Evolutionary conservation across 768 basidiomycete genomes (phyloP).

Genomic region (Boletus vermiculosoides): DNA sequence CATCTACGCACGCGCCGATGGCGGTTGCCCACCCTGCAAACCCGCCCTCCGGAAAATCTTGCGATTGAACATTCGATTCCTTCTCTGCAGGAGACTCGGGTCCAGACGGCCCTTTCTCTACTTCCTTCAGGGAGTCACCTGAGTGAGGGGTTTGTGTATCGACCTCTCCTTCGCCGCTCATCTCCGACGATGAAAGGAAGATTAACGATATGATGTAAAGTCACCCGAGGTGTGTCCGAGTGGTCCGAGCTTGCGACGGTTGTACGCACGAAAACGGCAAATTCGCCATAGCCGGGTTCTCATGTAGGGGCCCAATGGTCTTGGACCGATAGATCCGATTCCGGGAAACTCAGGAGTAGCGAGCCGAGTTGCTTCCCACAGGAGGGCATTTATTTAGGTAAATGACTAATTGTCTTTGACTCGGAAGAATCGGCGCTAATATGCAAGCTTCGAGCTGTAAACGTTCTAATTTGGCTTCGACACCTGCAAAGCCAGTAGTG

Average conservation of each 20-base stretch:
- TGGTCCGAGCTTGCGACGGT: not conserved
- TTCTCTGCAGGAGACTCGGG: not conserved
- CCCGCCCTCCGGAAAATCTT: constrained; percentile 30
- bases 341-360: too few species aligned
- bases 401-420: too few species aligned
- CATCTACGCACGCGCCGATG: constrained; percentile 28
- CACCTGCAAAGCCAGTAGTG: too few species aligned
- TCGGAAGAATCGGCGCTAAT: too few species aligned
- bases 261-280: too few species aligned
- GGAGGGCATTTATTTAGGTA: too few species aligned
- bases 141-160: not conserved
- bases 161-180: not conserved
- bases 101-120: not conserved
- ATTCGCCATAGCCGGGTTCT: too few species aligned
- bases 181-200: not conserved
- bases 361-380: too few species aligned
- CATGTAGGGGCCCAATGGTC: too few species aligned
- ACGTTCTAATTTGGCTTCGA: too few species aligned
- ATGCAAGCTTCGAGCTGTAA: too few species aligned
- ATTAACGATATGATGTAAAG: not conserved
- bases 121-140: not conserved
- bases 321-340: too few species aligned
- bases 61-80: not conserved
- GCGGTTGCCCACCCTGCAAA: constrained; percentile 32
- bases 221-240: not conserved